phyloP scores from a whole-genome alignment of 1,284 basidiomycete species.

The Stygiomarasmius scandens region DNA sequence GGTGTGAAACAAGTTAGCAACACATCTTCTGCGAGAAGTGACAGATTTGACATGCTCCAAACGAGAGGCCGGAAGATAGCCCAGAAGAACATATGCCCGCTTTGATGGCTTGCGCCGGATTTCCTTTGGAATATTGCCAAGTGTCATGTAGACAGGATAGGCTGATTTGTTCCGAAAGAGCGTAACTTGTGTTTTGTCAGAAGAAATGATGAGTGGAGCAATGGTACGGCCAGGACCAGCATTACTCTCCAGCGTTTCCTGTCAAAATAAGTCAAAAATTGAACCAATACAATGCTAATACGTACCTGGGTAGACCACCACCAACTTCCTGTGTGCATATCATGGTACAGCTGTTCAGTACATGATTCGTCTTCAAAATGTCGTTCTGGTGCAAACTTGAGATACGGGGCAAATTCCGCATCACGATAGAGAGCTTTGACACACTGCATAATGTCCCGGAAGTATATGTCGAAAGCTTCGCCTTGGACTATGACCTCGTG shows the following conservation, averaged over 20 bases:
- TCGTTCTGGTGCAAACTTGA: background rate
- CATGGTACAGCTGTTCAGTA: constrained; percentile 5
- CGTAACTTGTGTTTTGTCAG: constrained; percentile 21
- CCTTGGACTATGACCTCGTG: constrained; percentile 8
- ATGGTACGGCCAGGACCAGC: constrained; percentile 37
- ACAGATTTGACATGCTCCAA: constrained; percentile 33
- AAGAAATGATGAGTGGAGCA: constrained; percentile 41
- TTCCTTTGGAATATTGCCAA: constrained; percentile 47
- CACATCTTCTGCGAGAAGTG: constrained; percentile 24
- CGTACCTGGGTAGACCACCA: constrained; percentile 29
- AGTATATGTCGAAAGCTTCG: constrained; percentile 13
- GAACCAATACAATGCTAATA: background rate
- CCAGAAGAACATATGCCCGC: constrained; percentile 38
- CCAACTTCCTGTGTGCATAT: constrained; percentile 25
- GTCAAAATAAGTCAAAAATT: background rate
- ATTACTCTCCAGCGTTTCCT: background rate
- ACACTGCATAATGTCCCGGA: constrained; percentile 5
- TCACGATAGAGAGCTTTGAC: constrained; percentile 1
- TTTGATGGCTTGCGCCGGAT: constrained; percentile 37
- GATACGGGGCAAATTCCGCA: background rate
- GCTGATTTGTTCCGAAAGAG: constrained; percentile 40
- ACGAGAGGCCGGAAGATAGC: constrained; percentile 37
- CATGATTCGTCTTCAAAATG: constrained; percentile 10
- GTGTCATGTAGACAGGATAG: constrained; percentile 46
- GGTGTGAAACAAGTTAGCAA: constrained; percentile 41